Conservation (phyloP, 129 eudicot species). For the Erigeron canadensis region DNA sequence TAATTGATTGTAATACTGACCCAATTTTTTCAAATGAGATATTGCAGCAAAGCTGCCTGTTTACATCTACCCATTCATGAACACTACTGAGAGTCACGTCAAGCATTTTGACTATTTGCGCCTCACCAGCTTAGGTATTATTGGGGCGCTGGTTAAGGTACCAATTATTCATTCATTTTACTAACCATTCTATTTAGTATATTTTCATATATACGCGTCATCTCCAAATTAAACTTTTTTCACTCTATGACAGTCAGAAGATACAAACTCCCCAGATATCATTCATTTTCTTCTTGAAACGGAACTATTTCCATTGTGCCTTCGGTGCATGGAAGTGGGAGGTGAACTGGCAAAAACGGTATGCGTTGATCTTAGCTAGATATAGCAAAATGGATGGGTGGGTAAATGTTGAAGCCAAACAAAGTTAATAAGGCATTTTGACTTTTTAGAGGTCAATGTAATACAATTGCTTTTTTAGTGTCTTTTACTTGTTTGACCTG, state of each 20-base stretch:
- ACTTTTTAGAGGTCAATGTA: too few species aligned
- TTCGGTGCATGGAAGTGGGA: slow-evolving; percentile 47
- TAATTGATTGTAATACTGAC: not conserved
- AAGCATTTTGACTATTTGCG: slow-evolving; percentile 43
- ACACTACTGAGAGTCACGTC: slow-evolving; percentile 14
- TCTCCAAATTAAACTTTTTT: not conserved
- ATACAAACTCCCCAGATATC: slow-evolving; percentile 28
- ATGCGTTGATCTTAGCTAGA: not conserved
- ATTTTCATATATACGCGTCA: not conserved
- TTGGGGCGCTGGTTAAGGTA: slow-evolving; percentile 48
- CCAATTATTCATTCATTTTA: slow-evolving; percentile 1
- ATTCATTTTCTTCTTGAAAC: slow-evolving; percentile 48
- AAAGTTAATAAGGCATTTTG: too few species aligned
- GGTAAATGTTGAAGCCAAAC: not conserved
- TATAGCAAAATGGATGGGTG: not conserved
- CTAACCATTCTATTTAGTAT: not conserved
- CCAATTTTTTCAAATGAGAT: not conserved
- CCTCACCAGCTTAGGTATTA: slow-evolving; percentile 43
- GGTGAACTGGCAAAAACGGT: slow-evolving; percentile 43
- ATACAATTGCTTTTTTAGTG: too few species aligned
- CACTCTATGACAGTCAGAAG: slow-evolving; percentile 30
- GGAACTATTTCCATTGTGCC: slow-evolving; percentile 43
- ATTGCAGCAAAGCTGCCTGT: slow-evolving; percentile 44
- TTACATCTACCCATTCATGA: slow-evolving; percentile 45
- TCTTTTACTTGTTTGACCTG: too few species aligned